A percentile compares a stretch with the other conserved stretches of the same genome.
Conservation (phyloP, 306 rosid genomes). For the Quercus mongolica region DNA sequence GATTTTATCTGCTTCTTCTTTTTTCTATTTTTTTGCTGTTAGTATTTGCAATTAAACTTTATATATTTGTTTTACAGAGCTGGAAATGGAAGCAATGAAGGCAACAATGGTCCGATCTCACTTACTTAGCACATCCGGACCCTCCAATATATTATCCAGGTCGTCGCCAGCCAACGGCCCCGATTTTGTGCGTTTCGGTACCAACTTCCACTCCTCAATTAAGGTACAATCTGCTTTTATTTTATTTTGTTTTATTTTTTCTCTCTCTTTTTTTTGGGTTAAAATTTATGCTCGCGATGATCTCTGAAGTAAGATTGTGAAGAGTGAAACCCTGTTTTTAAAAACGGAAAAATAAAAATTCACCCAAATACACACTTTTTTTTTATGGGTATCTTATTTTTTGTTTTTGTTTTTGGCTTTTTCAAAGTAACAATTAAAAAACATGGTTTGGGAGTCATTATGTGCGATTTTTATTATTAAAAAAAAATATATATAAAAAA, state of each 20-base stretch:
- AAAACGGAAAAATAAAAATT: no score
- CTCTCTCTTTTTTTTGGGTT: no score
- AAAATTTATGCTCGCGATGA: no score
- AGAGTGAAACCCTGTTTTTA: no score
- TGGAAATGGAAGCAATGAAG: slow-evolving; percentile 53
- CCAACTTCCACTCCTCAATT: slow-evolving; percentile 25
- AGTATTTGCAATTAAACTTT: neutral
- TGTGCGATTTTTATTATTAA: no score
- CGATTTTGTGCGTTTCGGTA: slow-evolving; percentile 26
- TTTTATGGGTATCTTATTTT: no score
- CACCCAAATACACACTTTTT: no score
- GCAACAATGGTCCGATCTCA: slow-evolving; percentile 42
- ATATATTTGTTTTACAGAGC: slow-evolving; percentile 18
- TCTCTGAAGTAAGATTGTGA: no score
- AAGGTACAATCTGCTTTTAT: slow-evolving; percentile 38
- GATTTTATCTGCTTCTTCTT: neutral
- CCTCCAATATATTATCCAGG: slow-evolving; percentile 26
- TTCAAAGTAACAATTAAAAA: no score
- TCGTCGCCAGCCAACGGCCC: slow-evolving; percentile 28
- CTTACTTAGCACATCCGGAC: slow-evolving; percentile 14
- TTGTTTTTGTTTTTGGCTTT: no score
- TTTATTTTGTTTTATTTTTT: neutral
- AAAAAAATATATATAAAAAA: no score
- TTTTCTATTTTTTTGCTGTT: neutral
- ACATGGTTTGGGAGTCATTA: no score